phyloP scores from a whole-genome alignment of 1,139 yeast species.

The Nakaseomyces glabratus region DNA sequence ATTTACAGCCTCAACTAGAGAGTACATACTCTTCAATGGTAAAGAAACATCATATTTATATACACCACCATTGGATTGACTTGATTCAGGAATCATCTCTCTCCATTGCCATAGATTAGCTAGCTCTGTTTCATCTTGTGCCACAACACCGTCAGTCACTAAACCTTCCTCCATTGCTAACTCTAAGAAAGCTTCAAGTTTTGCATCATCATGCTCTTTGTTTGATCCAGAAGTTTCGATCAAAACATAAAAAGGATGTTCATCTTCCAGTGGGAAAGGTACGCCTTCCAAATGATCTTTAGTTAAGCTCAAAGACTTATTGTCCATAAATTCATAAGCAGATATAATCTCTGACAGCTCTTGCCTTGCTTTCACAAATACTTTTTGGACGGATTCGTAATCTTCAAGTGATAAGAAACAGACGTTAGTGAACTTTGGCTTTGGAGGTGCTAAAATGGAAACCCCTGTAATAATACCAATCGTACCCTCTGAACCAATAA shows the following conservation, averaged over 20 bases:
- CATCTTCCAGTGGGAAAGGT: constrained; percentile 70
- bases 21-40: constrained; percentile 71
- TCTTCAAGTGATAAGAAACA: constrained; percentile 79
- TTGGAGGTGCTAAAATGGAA: constrained; percentile 83
- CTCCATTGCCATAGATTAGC: constrained; percentile 89
- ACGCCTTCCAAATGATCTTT: constrained; percentile 43
- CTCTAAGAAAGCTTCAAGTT: constrained; percentile 73
- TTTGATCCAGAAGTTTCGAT: constrained; percentile 93
- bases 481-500: constrained; percentile 91
- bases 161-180: constrained; percentile 73
- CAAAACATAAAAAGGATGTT: constrained; percentile 77
- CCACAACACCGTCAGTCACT: constrained; percentile 86
- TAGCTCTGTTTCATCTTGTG: constrained; percentile 87
- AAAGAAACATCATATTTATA: constrained; percentile 93
- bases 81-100: constrained; percentile 85
- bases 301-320: constrained; percentile 59
- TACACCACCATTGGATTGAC: constrained; percentile 81
- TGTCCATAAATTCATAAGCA: constrained; percentile 94
- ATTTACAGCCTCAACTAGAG: constrained; percentile 66
- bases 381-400: constrained; percentile 73
- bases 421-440: constrained; percentile 80
- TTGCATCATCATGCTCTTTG: constrained; percentile 74
- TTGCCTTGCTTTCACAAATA: constrained; percentile 68
- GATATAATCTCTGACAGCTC: constrained; percentile 81
- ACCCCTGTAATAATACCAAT: constrained; percentile 86